phyloP scores from a whole-genome alignment of 1,284 basidiomycete genomes.

The Singerocomus inundabilis region DNA sequence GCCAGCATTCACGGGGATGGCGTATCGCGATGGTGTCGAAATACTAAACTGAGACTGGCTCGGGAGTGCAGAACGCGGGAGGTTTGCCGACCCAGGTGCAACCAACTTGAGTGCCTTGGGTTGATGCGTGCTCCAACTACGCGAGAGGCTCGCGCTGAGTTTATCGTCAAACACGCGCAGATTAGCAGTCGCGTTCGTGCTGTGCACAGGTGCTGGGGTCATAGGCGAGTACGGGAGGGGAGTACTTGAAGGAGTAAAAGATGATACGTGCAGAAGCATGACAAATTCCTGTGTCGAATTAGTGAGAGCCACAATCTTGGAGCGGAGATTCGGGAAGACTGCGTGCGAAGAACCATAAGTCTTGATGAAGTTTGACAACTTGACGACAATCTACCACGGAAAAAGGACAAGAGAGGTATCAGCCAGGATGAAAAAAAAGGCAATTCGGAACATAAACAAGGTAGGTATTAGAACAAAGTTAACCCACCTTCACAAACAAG shows the following conservation, averaged over 20 bases:
- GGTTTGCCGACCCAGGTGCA: slow-evolving; percentile 32
- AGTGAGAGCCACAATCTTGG: slow-evolving; percentile 67
- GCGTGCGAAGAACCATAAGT: slow-evolving; percentile 51
- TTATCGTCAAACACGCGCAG: slow-evolving; percentile 41
- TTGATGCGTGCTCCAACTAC: slow-evolving; percentile 57
- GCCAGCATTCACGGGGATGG: slow-evolving; percentile 1
- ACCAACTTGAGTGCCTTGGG: slow-evolving; percentile 43
- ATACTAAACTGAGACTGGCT: slow-evolving; percentile 49
- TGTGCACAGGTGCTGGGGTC: slow-evolving; percentile 25
- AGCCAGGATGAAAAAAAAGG: not conserved
- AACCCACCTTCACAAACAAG: slow-evolving; percentile 65
- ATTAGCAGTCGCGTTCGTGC: slow-evolving; percentile 3
- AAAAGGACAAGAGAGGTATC: not conserved
- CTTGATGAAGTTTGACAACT: slow-evolving; percentile 66
- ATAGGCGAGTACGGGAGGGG: slow-evolving; percentile 63
- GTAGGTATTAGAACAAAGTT: not conserved
- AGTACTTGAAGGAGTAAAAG: slow-evolving; percentile 58
- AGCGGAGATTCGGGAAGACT: slow-evolving; percentile 57
- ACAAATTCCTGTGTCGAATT: slow-evolving; percentile 78
- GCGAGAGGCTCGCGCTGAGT: slow-evolving; percentile 52
- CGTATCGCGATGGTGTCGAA: slow-evolving; percentile 25
- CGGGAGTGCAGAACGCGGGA: slow-evolving; percentile 57
- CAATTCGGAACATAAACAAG: not conserved
- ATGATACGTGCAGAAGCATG: slow-evolving; percentile 77
- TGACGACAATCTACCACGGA: slow-evolving; percentile 56